Conservation (phyloP, 768 basidiomycete species). For the Antrodiella citrinella region DNA sequence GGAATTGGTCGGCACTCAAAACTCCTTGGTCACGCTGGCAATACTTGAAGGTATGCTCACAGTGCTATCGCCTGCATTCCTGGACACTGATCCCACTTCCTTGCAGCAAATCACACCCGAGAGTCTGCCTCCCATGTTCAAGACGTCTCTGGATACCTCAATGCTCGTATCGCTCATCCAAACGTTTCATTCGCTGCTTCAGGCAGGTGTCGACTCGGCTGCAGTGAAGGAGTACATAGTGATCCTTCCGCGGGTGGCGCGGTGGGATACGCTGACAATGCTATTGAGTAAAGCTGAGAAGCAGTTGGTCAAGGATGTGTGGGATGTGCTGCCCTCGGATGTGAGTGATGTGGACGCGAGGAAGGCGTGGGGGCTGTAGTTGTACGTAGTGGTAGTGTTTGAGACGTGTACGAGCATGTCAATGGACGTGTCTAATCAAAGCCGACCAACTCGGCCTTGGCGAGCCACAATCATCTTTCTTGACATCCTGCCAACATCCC, state of each 20-base stretch:
- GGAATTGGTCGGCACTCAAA: conserved; percentile 42
- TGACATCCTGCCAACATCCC: too few species aligned
- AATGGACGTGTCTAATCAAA: too few species aligned
- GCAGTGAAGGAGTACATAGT: conserved; percentile 41
- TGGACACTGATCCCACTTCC: neutral
- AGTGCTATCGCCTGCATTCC: neutral
- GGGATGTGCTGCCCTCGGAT: conserved; percentile 17
- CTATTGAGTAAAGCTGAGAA: conserved; percentile 57
- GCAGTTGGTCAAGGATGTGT: conserved; percentile 36
- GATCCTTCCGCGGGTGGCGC: conserved; percentile 43
- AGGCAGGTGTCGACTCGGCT: conserved; percentile 12
- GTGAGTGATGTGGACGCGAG: neutral
- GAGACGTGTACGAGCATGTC: too few species aligned
- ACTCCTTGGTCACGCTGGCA: conserved; percentile 44
- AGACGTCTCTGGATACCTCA: conserved; percentile 60
- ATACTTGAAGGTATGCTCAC: conserved; percentile 43
- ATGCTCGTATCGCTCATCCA: conserved; percentile 51
- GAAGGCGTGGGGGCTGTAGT: neutral
- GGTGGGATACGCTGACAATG: conserved; percentile 55
- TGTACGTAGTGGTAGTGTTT: neutral
- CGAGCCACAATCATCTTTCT: too few species aligned
- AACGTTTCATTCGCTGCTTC: conserved; percentile 33
- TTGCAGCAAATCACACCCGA: conserved; percentile 46
- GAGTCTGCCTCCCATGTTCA: conserved; percentile 53
- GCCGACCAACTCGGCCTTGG: too few species aligned